Evolutionary conservation across 345 rosid species (phyloP).

Genomic region (Anacardium occidentale): DNA sequence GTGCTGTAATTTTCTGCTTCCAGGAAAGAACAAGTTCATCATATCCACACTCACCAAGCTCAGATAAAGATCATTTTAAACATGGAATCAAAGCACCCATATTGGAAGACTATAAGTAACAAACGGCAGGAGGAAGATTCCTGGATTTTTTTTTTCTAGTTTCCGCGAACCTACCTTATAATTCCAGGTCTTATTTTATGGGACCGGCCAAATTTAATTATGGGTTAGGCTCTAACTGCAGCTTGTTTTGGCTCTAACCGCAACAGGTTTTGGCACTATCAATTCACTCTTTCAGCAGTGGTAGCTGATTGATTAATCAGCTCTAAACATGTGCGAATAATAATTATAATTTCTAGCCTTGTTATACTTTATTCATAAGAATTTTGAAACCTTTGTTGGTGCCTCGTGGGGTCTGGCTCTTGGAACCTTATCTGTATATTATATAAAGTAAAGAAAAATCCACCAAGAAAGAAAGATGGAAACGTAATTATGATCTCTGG

Average conservation of each 20-base stretch:
- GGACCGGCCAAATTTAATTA: neutral
- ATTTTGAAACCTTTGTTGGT: neutral
- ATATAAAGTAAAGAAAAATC: neutral
- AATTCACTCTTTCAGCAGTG: neutral
- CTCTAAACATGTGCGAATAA: neutral
- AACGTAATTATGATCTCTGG: neutral
- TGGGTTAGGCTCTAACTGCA: neutral
- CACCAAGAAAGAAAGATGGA: neutral
- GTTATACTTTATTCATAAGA: no score
- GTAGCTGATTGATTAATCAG: neutral
- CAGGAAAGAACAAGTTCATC: neutral
- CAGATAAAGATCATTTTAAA: constrained; percentile 1
- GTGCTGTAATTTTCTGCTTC: constrained; percentile 3
- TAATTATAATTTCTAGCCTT: no score
- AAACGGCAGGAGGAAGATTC: neutral
- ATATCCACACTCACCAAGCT: neutral
- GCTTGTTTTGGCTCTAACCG: neutral
- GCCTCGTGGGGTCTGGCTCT: neutral
- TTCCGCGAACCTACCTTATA: neutral
- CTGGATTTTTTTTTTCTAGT: neutral
- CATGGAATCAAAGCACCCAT: neutral
- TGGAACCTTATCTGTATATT: neutral
- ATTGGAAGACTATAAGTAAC: no score
- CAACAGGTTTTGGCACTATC: neutral
- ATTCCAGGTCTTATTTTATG: neutral